Conservation (phyloP, 2,329 filamentous ascomycete species). For the Scedosporium dehoogii region DNA sequence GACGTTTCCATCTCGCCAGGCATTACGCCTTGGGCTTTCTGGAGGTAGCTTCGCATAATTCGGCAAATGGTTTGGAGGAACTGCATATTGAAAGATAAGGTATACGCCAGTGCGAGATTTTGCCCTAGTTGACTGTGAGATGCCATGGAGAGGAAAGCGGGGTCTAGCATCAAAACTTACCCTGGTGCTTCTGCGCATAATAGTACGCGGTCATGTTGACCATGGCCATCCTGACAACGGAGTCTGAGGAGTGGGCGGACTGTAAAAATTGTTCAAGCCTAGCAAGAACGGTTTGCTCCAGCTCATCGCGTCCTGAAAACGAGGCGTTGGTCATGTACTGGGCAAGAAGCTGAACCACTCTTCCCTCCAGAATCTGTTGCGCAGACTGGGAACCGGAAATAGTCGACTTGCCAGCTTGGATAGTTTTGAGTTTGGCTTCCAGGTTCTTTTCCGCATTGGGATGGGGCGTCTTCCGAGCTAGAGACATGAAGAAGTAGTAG, state of each 20-base stretch:
- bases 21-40: constrained; percentile 5
- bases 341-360: constrained; percentile 81
- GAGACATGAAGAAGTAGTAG: constrained; percentile 80
- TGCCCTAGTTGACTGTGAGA: constrained; percentile 1
- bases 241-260: constrained; percentile 49
- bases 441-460: constrained; percentile 68
- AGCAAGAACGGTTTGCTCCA: constrained; percentile 77
- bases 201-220: constrained; percentile 81
- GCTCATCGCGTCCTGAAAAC: constrained; percentile 65
- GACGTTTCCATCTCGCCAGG: constrained; percentile 1
- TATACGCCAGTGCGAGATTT: neutral
- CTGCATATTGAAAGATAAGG: constrained; percentile 5
- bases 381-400: constrained; percentile 33
- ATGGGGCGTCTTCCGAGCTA: constrained; percentile 65
- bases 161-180: neutral
- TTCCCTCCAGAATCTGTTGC: constrained; percentile 58
- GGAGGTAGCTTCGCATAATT: neutral
- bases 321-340: constrained; percentile 69
- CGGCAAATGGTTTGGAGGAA: neutral
- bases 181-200: constrained; percentile 43
- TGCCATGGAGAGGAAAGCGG: neutral
- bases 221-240: constrained; percentile 69
- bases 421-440: constrained; percentile 59
- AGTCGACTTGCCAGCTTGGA: constrained; percentile 20
- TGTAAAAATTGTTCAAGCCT: constrained; percentile 43